Percentiles rank a stretch among this genome's conserved stretches.
Conservation (phyloP, 2,329 filamentous ascomycete genomes). For the Claviceps sorghi region DNA sequence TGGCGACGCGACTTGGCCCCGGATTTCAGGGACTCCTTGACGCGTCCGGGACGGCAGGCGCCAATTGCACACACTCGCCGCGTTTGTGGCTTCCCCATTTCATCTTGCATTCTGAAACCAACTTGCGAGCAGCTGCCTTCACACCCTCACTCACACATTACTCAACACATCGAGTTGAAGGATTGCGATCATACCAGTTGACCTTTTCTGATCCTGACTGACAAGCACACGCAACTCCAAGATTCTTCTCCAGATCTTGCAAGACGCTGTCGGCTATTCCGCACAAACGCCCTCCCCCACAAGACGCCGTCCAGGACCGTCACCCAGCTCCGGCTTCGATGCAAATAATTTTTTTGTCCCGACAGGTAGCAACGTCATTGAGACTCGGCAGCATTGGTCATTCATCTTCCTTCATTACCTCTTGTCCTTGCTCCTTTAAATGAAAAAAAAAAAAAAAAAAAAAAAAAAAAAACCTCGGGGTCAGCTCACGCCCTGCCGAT, state of each 20-base stretch:
- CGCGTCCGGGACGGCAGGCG: slow-evolving; percentile 4
- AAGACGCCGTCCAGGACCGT: not conserved
- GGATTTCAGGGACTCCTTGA: not conserved
- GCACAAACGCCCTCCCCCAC: not conserved
- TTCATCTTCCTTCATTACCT: not conserved
- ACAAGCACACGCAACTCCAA: not conserved
- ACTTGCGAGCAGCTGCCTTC: not conserved
- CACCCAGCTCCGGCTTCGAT: not conserved
- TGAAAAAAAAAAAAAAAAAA: not conserved
- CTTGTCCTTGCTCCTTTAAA: too few relatives aligned
- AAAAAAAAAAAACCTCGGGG: not conserved
- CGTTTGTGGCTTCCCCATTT: not conserved
- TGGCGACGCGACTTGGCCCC: not conserved
- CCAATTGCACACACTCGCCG: slow-evolving; percentile 1
- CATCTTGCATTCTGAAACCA: not conserved
- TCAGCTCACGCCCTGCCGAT: not conserved
- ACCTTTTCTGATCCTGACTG: not conserved
- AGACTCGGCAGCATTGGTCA: not conserved
- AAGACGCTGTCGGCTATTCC: not conserved
- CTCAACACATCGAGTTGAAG: not conserved
- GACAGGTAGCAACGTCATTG: not conserved
- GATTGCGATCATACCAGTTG: not conserved
- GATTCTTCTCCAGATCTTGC: not conserved
- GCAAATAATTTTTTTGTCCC: not conserved
- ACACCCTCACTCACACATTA: not conserved